These are phyloP conservation scores for Metahyphopichia silvanorum DNA, from an alignment of 805 yeast species.

Conservation along the genomic window DNA sequence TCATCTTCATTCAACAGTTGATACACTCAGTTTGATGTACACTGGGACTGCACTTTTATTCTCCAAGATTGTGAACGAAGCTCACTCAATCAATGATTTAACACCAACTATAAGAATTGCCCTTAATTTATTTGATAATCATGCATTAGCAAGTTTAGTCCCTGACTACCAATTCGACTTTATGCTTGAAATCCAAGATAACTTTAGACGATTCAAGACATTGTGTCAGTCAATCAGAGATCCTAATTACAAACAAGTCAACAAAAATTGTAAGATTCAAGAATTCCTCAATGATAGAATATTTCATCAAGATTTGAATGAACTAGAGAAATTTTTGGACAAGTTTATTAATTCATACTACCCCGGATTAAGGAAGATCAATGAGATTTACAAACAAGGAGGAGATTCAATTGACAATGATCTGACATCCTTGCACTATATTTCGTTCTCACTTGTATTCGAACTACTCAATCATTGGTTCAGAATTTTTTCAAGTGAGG, in stretches of 20 bases:
- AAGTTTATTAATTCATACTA: constrained; percentile 20
- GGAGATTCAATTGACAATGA: background rate
- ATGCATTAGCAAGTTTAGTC: constrained; percentile 16
- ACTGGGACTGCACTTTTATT: constrained; percentile 33
- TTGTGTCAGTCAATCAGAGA: constrained; percentile 7
- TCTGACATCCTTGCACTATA: constrained; percentile 8
- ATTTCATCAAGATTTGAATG: constrained; percentile 8
- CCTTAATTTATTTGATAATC: constrained; percentile 18
- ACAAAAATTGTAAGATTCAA: background rate
- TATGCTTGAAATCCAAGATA: constrained; percentile 20
- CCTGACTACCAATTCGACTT: constrained; percentile 35
- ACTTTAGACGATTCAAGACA: constrained; percentile 22
- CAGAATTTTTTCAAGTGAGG: constrained; percentile 30
- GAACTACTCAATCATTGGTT: constrained; percentile 35
- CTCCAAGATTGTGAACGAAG: constrained; percentile 21
- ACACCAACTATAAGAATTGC: constrained; percentile 17
- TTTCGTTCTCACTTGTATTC: constrained; percentile 28
- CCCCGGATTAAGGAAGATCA: constrained; percentile 24
- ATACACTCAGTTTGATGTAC: constrained; percentile 30
- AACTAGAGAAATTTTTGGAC: constrained; percentile 27
- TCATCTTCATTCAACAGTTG: constrained; percentile 27
- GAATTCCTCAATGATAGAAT: background rate
- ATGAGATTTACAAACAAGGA: constrained; percentile 19
- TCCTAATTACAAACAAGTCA: background rate
- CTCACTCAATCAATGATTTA: constrained; percentile 11